phyloP scores from a whole-genome alignment of 768 basidiomycete genomes.

The Mycena haematopus region DNA sequence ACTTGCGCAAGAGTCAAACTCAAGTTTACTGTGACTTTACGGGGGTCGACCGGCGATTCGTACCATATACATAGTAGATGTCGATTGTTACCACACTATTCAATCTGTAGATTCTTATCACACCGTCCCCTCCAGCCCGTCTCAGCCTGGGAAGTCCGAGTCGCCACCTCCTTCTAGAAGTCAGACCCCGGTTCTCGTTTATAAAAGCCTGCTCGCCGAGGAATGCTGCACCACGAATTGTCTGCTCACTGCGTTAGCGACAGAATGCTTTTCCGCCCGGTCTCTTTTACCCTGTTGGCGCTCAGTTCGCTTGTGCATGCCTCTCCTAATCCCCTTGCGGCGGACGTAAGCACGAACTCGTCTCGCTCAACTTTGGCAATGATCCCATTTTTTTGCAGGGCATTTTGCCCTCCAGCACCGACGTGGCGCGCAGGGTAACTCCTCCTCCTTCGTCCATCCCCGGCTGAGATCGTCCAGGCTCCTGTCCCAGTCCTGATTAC shows the following conservation, averaged over 20 bases:
- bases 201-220: slow-evolving; percentile 14
- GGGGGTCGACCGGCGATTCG: no score
- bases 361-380: slow-evolving; percentile 1
- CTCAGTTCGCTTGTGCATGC: slow-evolving; percentile 15
- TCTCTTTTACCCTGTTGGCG: slow-evolving; percentile 14
- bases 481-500: slow-evolving; percentile 13
- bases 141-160: no score
- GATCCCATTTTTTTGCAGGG: slow-evolving; percentile 13
- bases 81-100: no score
- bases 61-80: no score
- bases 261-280: slow-evolving; percentile 13
- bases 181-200: slow-evolving; percentile 6
- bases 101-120: no score
- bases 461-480: slow-evolving; percentile 9
- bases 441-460: not conserved
- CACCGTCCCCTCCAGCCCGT: no score
- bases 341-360: slow-evolving; percentile 6
- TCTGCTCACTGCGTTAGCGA: slow-evolving; percentile 3
- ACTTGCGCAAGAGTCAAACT: no score
- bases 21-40: no score
- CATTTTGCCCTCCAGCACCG: no score
- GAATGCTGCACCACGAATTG: not conserved
- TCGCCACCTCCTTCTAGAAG: no score
- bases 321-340: slow-evolving; percentile 10
- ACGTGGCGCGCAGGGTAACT: slow-evolving; percentile 6